Evolutionary conservation across 2,329 filamentous ascomycete species (phyloP), one percentile per base, ranked within the genome.

Genomic region (Pseudopyricularia javanii): DNA sequence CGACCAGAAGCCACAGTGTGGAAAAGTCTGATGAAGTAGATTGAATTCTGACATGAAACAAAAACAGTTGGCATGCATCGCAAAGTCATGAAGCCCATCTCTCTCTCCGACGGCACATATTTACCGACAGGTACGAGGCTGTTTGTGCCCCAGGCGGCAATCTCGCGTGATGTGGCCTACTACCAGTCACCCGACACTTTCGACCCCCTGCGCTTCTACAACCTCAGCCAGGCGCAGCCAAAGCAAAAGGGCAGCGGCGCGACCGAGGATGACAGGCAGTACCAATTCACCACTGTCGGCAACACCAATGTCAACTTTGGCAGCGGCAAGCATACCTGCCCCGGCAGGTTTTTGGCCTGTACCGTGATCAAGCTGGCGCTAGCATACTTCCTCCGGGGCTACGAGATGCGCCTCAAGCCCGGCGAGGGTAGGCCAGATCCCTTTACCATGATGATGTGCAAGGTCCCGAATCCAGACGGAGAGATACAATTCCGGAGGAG

Each of bases 161-260:
- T 71, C 56, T 67, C 68, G 15, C 63, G 64, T 47, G 71, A 74
- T 56, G 68, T 66, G 54, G 63, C 64, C 24, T 68, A 65, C 59
- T 73, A 68, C 56, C 59, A 63, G 11, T 62, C 68, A 20, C 67
- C 73, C 6, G 67, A 71, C 20, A 65, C 65, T 1, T 73, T 78
- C 50, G 74, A 78, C 56, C 68, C 71, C 4, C 57, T 77, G 50
- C 73, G 74, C 50, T 77, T 76, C 62, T 74, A 72, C 61, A 70
- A 65, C 48, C 58, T 73, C 55, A 69, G 71, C 9, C 64, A 71
- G 53, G 24, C 7, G 22, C 40, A 43, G 12, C 37, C 14, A n/a
- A 9, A 24, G 22, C 12, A 24, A 12, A 20, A 26, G 40, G 15
- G 17, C 40, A 24, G 35, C 35, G 24, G 40, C 22, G 60, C 63